These are phyloP conservation scores for Suillus occidentalis DNA, from an alignment of 768 basidiomycete species.

Conservation along the genomic window DNA sequence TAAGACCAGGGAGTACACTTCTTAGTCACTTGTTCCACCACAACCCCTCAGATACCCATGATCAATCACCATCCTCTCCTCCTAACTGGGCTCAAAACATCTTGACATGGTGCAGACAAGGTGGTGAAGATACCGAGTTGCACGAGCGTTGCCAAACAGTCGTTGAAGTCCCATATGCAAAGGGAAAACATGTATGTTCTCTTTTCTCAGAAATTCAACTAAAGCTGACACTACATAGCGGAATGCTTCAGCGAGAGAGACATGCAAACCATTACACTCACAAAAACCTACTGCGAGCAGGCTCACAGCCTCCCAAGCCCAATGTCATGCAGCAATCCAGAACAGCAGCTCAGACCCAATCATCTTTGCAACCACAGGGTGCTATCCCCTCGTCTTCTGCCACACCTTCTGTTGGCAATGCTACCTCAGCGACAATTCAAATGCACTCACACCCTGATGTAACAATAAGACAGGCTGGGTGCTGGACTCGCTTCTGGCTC, in stretches of 20 bases:
- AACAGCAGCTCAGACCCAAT: not conserved
- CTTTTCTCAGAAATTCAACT: not conserved
- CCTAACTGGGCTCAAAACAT: not conserved
- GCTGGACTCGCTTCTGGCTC: not conserved
- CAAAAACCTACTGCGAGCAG: not conserved
- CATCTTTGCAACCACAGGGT: not conserved
- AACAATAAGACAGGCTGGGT: not conserved
- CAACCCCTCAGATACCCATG: not conserved
- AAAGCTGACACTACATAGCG: not conserved
- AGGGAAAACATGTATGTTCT: not conserved
- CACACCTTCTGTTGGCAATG: not conserved
- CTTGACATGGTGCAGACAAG: not conserved
- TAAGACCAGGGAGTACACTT: not conserved
- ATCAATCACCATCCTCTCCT: not conserved
- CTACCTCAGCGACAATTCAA: not conserved
- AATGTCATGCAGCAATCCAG: not conserved
- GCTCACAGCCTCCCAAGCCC: not conserved
- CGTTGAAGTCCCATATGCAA: not conserved
- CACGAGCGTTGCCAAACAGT: no score
- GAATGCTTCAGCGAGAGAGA: not conserved
- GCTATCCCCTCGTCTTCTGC: not conserved
- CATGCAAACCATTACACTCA: not conserved
- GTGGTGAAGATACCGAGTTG: not conserved
- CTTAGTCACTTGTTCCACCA: not conserved
- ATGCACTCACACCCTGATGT: not conserved